Evolutionary conservation across 208 protist species (phyloP).

Genomic region (Crithidia acanthocephali): DNA sequence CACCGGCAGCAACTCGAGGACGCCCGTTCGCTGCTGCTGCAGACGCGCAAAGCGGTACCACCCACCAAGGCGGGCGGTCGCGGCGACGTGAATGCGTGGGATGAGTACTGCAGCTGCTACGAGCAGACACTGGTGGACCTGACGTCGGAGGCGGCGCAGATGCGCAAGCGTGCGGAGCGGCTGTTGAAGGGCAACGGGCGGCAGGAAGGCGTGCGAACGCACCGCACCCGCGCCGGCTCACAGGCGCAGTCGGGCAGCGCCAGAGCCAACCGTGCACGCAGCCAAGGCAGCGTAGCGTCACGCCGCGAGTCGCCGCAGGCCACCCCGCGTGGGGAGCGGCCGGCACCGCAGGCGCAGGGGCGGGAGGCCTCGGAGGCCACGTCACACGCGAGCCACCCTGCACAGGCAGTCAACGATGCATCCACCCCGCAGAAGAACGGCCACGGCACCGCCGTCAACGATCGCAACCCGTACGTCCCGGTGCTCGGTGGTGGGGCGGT

Average conservation of each 20-base stretch:
- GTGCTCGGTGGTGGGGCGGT: not conserved
- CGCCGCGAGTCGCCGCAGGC: slow-evolving; percentile 16
- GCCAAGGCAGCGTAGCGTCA: slow-evolving; percentile 15
- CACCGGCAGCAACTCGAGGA: slow-evolving; percentile 28
- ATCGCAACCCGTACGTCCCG: slow-evolving; percentile 2
- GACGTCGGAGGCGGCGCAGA: slow-evolving; percentile 19
- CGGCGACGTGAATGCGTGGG: slow-evolving; percentile 26
- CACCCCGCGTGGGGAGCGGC: not conserved
- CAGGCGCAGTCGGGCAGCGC: slow-evolving; percentile 4
- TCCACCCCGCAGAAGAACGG: not conserved
- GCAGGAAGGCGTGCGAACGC: slow-evolving; percentile 2
- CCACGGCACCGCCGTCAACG: not conserved
- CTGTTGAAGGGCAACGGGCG: slow-evolving; percentile 13
- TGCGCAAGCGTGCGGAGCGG: slow-evolving; percentile 21
- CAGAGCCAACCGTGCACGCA: slow-evolving; percentile 4
- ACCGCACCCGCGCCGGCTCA: slow-evolving; percentile 12
- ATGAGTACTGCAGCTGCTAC: slow-evolving; percentile 36
- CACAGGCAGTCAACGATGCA: not conserved
- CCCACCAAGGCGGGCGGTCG: slow-evolving; percentile 7
- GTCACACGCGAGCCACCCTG: not conserved
- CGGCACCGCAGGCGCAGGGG: not conserved
- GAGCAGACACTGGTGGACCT: slow-evolving; percentile 29
- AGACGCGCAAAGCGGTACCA: slow-evolving; percentile 14
- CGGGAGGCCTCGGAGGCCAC: not conserved
- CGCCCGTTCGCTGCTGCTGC: slow-evolving; percentile 31